These are phyloP conservation scores for Serendipita sp. DNA, from an alignment of 768 basidiomycete species.

Conservation along the genomic window DNA sequence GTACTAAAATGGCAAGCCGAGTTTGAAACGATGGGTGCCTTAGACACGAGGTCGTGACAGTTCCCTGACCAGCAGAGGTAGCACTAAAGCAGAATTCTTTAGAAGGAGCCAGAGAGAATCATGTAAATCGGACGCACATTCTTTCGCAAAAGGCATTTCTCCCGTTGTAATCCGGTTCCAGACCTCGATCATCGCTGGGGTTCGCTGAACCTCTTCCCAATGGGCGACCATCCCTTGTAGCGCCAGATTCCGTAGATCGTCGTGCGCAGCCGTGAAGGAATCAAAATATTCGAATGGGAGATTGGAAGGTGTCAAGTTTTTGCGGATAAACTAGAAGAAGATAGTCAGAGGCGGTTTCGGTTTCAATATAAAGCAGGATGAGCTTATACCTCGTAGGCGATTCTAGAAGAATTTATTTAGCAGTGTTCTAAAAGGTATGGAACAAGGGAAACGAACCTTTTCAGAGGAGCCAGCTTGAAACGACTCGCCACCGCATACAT, in stretches of 20 bases:
- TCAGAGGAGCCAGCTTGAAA: not conserved
- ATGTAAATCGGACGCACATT: not conserved
- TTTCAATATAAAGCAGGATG: not conserved
- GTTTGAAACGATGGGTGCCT: not conserved
- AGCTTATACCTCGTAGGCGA: not conserved
- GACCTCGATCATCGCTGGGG: slow-evolving; percentile 2
- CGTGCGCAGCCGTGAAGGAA: not conserved
- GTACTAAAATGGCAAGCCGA: not conserved
- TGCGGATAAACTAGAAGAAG: not conserved
- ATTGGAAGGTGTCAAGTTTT: not conserved
- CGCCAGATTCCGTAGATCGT: slow-evolving; percentile 1
- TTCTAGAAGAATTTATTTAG: not conserved
- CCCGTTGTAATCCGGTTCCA: slow-evolving; percentile 1
- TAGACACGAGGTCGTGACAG: not conserved
- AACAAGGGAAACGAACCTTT: not conserved
- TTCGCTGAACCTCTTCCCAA: slow-evolving; percentile 1
- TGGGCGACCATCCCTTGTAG: slow-evolving; percentile 4
- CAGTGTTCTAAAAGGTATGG: not conserved
- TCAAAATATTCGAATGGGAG: slow-evolving; percentile 5
- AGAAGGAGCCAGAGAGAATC: not conserved
- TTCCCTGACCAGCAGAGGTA: slow-evolving; percentile 1
- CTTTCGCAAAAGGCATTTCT: slow-evolving; percentile 1
- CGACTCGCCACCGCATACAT: slow-evolving; percentile 3
- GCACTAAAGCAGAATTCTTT: not conserved
- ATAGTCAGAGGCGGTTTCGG: not conserved